Base-by-base conservation (phyloP, 1,284 basidiomycete genomes). In the Leccinum subspadiceum region DNA sequence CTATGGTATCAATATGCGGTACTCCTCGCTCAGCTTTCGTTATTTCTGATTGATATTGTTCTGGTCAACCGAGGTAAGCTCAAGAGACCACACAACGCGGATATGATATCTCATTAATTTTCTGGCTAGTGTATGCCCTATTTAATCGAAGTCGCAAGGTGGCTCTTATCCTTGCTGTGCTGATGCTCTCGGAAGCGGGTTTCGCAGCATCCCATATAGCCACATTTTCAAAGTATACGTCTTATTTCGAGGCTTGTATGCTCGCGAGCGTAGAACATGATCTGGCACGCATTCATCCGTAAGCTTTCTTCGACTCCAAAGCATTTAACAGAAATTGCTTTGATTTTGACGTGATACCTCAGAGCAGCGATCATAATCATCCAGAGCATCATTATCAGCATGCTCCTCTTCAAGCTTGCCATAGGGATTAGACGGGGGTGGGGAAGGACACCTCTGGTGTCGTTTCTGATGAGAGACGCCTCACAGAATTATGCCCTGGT, bases 121-220 rank as follows among this genome's bases (percentile, higher is more conserved):
- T 52, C 26, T 26, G 10, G 4, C 12, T 22, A 29, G 70, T 70
- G 20, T 68, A 55, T 44, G 64, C 66, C 1, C 46, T 73, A 4
- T 73, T 70, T 35, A 68, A 70, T 50, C 66, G 59, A 22, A 71
- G 33, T 35, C 60, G 60, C 20, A 64, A 41, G 54, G 48, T 57
- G 7, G 55, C 44, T 33, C 0, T 61, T 5, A 53, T 67, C 12
- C 53, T 68, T 26, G 20, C 22, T 50, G 20, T 22, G 29, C 13
- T 69, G 44, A 35, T 70, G 12, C 39, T 69, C 33, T 20, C 54
- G 10, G 58, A 67, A 17, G 5, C 26, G 17, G 58, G 7, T 44
- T 2, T 51, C 3, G 57, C 58, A 9, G 59, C 7, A 37, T 20
- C 4, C 5, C 50, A 24, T 4, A 15, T 67, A 0, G 6, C 17